A percentile compares a stretch with the other conserved stretches of the same genome.
Evolutionary conservation across 2,329 filamentous ascomycete genomes (phyloP).

Genomic region (Metarhizium guizhouense): DNA sequence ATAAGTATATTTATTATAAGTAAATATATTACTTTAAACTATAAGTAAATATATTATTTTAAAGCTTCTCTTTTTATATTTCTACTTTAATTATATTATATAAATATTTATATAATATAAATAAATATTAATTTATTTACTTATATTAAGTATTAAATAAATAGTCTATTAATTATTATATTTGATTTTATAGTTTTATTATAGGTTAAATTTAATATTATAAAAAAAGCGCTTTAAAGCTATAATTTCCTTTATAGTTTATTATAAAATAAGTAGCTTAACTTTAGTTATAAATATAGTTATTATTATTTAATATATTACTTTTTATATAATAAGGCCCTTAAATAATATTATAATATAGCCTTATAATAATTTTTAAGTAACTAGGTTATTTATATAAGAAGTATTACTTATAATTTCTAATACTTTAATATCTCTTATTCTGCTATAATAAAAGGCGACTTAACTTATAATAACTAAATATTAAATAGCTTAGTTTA

Average conservation of each 20-base stretch:
- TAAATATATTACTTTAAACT: background rate
- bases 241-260: background rate
- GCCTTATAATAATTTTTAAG: too few relatives aligned
- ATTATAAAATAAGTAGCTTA: background rate
- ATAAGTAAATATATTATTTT: too few relatives aligned
- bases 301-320: too few relatives aligned
- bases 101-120: background rate
- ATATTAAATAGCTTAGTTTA: too few relatives aligned
- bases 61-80: background rate
- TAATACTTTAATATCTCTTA: too few relatives aligned
- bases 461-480: too few relatives aligned
- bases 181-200: background rate
- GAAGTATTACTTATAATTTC: too few relatives aligned
- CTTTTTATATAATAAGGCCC: too few relatives aligned
- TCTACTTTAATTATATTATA: background rate
- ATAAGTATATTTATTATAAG: background rate
- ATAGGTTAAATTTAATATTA: background rate
- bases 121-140: background rate
- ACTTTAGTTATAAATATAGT: background rate
- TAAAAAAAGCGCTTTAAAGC: background rate
- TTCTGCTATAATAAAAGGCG: too few relatives aligned
- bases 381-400: too few relatives aligned
- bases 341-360: too few relatives aligned
- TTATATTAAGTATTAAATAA: background rate
- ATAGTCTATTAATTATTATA: background rate